These are phyloP conservation scores for Plasmodium reichenowi DNA, from an alignment of 169 alveolate species.

Conservation along the genomic window DNA sequence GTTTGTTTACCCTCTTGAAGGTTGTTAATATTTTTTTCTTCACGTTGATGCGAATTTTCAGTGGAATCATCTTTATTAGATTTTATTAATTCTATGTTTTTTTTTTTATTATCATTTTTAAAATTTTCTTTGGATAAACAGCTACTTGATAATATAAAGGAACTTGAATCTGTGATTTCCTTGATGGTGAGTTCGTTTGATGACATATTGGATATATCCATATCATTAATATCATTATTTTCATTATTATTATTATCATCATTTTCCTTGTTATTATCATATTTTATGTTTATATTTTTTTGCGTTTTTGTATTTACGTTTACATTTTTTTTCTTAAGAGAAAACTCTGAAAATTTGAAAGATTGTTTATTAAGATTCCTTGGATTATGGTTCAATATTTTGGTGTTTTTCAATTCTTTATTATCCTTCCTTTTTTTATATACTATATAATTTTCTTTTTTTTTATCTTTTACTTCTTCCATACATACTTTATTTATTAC, in stretches of 20 bases:
- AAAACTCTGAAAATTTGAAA: conserved; percentile 9
- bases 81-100: not conserved
- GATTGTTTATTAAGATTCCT: not conserved
- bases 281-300: too few relatives aligned
- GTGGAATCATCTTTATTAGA: not conserved
- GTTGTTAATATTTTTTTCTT: not conserved
- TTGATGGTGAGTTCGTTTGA: not conserved
- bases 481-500: not conserved
- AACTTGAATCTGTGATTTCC: not conserved
- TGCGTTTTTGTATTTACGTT: too few relatives aligned
- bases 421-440: conserved; percentile 8
- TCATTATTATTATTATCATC: too few relatives aligned
- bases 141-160: conserved; percentile 12
- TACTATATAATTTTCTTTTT: not conserved
- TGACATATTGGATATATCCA: not conserved
- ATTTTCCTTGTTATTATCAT: too few relatives aligned
- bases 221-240: not conserved
- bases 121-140: not conserved
- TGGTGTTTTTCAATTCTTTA: not conserved
- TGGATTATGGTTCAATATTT: not conserved
- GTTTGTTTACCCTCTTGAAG: not conserved
- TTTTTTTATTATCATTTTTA: not conserved
- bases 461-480: not conserved
- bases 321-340: not conserved
- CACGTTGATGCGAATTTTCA: not conserved